These are phyloP conservation scores for Sarcodon aspratus DNA, from an alignment of 768 basidiomycete species.

Conservation along the genomic window DNA sequence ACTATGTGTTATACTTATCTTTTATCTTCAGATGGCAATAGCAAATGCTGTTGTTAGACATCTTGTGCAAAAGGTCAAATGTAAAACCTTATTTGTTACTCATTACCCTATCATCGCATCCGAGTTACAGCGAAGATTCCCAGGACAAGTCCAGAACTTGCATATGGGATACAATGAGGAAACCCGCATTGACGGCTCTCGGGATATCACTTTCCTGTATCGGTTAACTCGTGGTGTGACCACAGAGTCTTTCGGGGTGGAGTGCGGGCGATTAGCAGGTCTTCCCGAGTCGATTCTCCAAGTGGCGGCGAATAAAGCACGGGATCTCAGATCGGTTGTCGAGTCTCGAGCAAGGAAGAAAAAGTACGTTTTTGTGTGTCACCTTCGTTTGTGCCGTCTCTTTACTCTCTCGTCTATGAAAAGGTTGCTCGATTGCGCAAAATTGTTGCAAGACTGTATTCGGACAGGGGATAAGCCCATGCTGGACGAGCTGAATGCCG, in stretches of 20 bases:
- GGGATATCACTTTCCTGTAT: constrained; percentile 85
- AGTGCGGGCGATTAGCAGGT: constrained; percentile 83
- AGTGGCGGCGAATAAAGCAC: constrained; percentile 41
- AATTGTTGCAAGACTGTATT: background rate
- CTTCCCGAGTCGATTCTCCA: constrained; percentile 61
- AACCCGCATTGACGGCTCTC: constrained; percentile 54
- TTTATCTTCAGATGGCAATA: constrained; percentile 60
- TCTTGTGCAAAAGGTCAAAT: constrained; percentile 42
- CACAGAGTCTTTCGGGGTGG: constrained; percentile 81
- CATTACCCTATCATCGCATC: constrained; percentile 85
- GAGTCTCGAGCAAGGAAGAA: constrained; percentile 37
- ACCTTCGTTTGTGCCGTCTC: background rate
- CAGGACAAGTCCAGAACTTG: constrained; percentile 54
- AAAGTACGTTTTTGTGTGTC: constrained; percentile 22
- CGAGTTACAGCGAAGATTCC: constrained; percentile 49
- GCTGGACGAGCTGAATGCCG: constrained; percentile 13
- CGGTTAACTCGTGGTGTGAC: constrained; percentile 61
- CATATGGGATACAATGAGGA: constrained; percentile 83
- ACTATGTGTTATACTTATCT: constrained; percentile 17
- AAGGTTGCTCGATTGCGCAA: background rate
- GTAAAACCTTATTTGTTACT: constrained; percentile 86
- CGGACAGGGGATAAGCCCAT: constrained; percentile 7
- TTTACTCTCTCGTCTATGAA: background rate
- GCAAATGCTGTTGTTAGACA: constrained; percentile 73
- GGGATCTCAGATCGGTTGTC: constrained; percentile 41